Evolutionary conservation across 2,329 filamentous ascomycete species (phyloP), one percentile per base, ranked within the genome.

Genomic region (Phoma herbarum): DNA sequence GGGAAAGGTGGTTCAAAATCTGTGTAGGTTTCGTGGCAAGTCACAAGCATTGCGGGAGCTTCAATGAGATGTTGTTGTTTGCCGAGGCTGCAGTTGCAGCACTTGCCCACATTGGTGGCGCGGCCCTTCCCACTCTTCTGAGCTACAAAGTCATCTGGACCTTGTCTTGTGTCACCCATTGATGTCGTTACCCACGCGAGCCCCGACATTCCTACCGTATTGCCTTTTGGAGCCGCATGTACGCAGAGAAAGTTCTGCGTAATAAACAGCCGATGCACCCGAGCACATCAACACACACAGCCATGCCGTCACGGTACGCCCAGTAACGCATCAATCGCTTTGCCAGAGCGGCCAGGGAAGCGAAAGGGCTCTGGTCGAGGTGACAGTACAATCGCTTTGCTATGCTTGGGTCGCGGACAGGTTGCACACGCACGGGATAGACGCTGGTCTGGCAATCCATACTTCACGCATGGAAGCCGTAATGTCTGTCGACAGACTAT

Each of bases 211-310:
- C 42, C 26, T 22, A 26, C 37, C 10, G 18, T n/a, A 23, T 61
- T 61, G 10, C 54, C 57, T 61, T 59, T 61, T 44, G 12, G 48
- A 63, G 52, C 52, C 41, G 55, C 52, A 57, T 52, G 25, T 51
- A 33, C 20, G 33, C 50, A 29, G 14, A 37, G 16, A 16, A 16
- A n/a, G 11, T 39, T 20, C 28, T 35, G 55, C 26, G 23, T 26
- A 25, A 25, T 35, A 6, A 31, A 44, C 11, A 42, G 52, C 53
- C 52, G 35, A 31, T 44, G 4, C n/a, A 50, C n/a, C 16, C 10
- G 18, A 52, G 43, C 42, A 14, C 12, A 25, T 29, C 35, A 25
- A 48, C 26, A 16, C 25, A 39, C 18, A 26, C 22, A 35, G 29
- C 43, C 18, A 37, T 42, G 45, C 26, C 45, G 26, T 54, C 45